Conservation (phyloP, 352 stramenopile genomes). For the Globisporangium heterothallicum region DNA sequence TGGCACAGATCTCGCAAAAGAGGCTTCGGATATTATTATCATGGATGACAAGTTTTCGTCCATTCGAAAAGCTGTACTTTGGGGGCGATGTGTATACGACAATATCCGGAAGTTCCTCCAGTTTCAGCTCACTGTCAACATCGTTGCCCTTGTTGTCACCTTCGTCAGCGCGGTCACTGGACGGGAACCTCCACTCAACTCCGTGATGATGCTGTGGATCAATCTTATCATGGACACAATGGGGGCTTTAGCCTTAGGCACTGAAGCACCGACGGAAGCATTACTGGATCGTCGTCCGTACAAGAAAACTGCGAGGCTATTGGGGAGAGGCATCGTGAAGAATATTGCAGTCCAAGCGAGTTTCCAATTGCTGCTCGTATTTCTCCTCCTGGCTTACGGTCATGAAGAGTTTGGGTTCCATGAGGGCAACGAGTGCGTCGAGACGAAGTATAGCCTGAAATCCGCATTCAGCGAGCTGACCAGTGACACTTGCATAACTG, state of each 20-base stretch:
- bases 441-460: slow-evolving; percentile 41
- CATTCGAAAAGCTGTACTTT: slow-evolving; percentile 73
- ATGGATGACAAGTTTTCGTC: slow-evolving; percentile 86
- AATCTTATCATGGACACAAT: slow-evolving; percentile 88
- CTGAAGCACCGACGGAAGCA: slow-evolving; percentile 56
- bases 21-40: slow-evolving; percentile 84
- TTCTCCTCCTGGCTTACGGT: slow-evolving; percentile 67
- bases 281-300: slow-evolving; percentile 65
- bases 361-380: slow-evolving; percentile 83
- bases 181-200: slow-evolving; percentile 75
- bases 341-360: slow-evolving; percentile 64
- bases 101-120: slow-evolving; percentile 85
- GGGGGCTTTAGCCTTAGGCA: slow-evolving; percentile 65
- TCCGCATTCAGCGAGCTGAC: slow-evolving; percentile 34
- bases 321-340: slow-evolving; percentile 67
- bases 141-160: slow-evolving; percentile 71
- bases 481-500: slow-evolving; percentile 36
- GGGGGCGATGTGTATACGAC: slow-evolving; percentile 79
- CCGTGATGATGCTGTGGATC: slow-evolving; percentile 88
- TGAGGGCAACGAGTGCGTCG: slow-evolving; percentile 51
- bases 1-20: slow-evolving; percentile 74
- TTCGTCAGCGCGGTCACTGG: slow-evolving; percentile 80
- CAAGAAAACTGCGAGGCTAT: slow-evolving; percentile 54
- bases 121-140: slow-evolving; percentile 83
- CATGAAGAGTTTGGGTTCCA: slow-evolving; percentile 51